These are phyloP conservation scores for Camelina laxa DNA, from an alignment of 345 rosid genomes.

Conservation along the genomic window DNA sequence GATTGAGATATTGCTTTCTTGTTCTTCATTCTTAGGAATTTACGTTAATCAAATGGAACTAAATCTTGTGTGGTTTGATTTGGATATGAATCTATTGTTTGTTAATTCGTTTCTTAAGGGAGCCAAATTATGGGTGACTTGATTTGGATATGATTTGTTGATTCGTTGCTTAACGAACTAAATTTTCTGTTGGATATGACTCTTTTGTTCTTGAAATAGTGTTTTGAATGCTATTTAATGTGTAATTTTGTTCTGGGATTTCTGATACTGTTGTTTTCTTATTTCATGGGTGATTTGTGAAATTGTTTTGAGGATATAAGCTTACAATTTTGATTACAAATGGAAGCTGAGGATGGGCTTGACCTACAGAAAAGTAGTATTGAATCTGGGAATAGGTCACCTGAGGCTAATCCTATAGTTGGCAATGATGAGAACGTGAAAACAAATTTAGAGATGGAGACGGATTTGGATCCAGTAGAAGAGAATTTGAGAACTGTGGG, in stretches of 20 bases:
- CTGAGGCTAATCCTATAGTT: constrained; percentile 45
- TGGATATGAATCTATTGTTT: not conserved
- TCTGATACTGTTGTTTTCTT: constrained; percentile 12
- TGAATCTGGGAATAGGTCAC: constrained; percentile 44
- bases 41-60: not conserved
- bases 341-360: constrained; percentile 56
- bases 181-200: constrained; percentile 2
- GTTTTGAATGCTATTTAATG: not conserved
- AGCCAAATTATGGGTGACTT: not conserved
- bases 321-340: constrained; percentile 25
- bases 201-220: not conserved
- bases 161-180: not conserved
- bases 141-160: not conserved
- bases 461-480: constrained; percentile 41
- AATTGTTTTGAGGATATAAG: constrained; percentile 22
- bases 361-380: constrained; percentile 46
- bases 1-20: not conserved
- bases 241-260: not conserved
- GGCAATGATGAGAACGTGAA: constrained; percentile 23
- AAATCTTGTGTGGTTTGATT: not conserved
- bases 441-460: constrained; percentile 29
- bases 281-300: constrained; percentile 13
- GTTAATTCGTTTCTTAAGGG: not conserved
- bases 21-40: not conserved
- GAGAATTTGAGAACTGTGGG: constrained; percentile 43